Evolutionary conservation across 495 filamentous ascomycete species (phyloP).

Genomic region (Penicillium silybi): DNA sequence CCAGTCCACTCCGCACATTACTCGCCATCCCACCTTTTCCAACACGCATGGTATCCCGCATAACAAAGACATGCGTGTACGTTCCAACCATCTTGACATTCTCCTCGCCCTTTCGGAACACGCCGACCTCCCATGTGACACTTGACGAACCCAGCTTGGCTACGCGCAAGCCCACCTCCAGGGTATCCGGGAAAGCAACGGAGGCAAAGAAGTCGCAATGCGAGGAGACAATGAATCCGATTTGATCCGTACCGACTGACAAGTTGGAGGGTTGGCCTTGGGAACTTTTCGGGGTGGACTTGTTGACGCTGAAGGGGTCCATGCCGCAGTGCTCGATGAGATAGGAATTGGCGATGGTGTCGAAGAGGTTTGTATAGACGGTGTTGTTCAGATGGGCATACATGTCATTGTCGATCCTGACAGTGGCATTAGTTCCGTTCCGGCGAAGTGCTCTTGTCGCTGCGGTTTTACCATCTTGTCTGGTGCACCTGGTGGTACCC

Average conservation of each 20-base stretch:
- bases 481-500: conserved; percentile 75
- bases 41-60: conserved; percentile 66
- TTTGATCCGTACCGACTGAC: conserved; percentile 15
- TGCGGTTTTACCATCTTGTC: conserved; percentile 68
- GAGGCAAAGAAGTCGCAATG: conserved; percentile 81
- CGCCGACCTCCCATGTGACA: conserved; percentile 87
- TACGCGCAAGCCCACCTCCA: conserved; percentile 79
- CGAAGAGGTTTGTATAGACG: conserved; percentile 76
- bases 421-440: neutral
- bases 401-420: conserved; percentile 93
- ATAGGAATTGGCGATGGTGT: conserved; percentile 88
- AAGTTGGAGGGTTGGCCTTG: conserved; percentile 9
- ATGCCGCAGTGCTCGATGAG: conserved; percentile 76
- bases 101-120: conserved; percentile 75
- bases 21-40: conserved; percentile 45
- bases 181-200: conserved; percentile 75
- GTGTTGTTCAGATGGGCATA: conserved; percentile 86
- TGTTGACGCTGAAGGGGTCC: conserved; percentile 56
- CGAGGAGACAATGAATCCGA: conserved; percentile 68
- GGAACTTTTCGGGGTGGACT: conserved; percentile 18
- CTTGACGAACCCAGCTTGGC: conserved; percentile 81
- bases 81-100: conserved; percentile 79
- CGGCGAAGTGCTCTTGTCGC: neutral
- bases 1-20: conserved; percentile 39
- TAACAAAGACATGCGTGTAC: conserved; percentile 86